These are phyloP conservation scores for Xylariaceae sp. DNA, from an alignment of 2,329 filamentous ascomycete species.

Conservation along the genomic window DNA sequence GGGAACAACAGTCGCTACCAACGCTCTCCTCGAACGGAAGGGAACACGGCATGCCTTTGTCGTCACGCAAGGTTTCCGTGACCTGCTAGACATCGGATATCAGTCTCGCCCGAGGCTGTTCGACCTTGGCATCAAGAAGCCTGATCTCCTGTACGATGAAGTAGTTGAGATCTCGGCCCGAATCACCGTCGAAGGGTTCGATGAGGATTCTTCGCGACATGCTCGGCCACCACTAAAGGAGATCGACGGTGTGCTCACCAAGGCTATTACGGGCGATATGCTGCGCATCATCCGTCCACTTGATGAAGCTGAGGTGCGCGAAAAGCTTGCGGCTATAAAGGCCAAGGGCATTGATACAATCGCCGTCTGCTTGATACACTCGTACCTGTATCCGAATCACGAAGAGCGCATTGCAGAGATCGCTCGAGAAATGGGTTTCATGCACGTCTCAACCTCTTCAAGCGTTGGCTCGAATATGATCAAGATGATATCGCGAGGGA, in stretches of 20 bases:
- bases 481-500: constrained; percentile 71
- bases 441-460: constrained; percentile 68
- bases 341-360: constrained; percentile 73
- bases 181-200: constrained; percentile 87
- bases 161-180: constrained; percentile 90
- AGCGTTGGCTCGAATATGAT: constrained; percentile 86
- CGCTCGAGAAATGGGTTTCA: constrained; percentile 75
- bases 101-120: constrained; percentile 88
- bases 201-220: constrained; percentile 72
- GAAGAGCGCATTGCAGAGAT: constrained; percentile 73
- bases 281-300: constrained; percentile 66
- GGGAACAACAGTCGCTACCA: constrained; percentile 93
- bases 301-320: constrained; percentile 50
- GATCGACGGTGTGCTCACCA: constrained; percentile 50
- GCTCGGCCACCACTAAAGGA: too few relatives aligned
- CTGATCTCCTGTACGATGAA: constrained; percentile 78
- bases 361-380: constrained; percentile 87
- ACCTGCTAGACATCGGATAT: constrained; percentile 85
- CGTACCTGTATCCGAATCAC: constrained; percentile 85
- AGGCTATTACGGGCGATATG: constrained; percentile 61
- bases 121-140: constrained; percentile 80
- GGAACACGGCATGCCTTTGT: constrained; percentile 84
- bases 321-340: constrained; percentile 63
- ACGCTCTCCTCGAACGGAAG: constrained; percentile 84
- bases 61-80: constrained; percentile 82